These are phyloP conservation scores for Penicillium polonicum DNA, from an alignment of 2,329 filamentous ascomycete species.

Conservation along the genomic window DNA sequence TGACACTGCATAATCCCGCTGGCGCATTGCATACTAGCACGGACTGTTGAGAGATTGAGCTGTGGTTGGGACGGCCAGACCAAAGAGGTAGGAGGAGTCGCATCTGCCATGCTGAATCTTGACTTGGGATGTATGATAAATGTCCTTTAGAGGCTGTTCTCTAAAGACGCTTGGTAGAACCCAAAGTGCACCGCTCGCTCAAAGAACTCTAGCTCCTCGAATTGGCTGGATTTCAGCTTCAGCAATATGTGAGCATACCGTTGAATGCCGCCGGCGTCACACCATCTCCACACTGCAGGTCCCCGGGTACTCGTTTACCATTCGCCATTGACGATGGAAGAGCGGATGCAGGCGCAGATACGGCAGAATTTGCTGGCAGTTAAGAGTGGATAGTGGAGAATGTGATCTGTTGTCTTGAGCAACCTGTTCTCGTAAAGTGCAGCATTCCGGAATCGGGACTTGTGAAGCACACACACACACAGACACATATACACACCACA, in stretches of 20 bases:
- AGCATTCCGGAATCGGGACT: not conserved
- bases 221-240: not conserved
- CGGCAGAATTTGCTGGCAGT: not conserved
- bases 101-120: not conserved
- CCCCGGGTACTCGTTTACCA: not conserved
- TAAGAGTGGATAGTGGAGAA: not conserved
- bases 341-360: not conserved
- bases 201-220: not conserved
- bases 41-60: not conserved
- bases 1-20: not conserved
- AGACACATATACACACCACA: not conserved
- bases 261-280: not conserved
- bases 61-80: not conserved
- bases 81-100: not conserved
- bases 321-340: not conserved
- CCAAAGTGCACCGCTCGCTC: not conserved
- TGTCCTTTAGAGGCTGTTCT: not conserved
- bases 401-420: not conserved
- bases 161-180: not conserved
- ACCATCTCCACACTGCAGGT: not conserved
- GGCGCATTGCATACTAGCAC: not conserved
- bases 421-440: not conserved
- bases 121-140: too few species aligned
- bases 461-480: not conserved
- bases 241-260: not conserved